Evolutionary conservation across 1,139 yeast species (phyloP).

Genomic region (Saccharomyces hybrid): DNA sequence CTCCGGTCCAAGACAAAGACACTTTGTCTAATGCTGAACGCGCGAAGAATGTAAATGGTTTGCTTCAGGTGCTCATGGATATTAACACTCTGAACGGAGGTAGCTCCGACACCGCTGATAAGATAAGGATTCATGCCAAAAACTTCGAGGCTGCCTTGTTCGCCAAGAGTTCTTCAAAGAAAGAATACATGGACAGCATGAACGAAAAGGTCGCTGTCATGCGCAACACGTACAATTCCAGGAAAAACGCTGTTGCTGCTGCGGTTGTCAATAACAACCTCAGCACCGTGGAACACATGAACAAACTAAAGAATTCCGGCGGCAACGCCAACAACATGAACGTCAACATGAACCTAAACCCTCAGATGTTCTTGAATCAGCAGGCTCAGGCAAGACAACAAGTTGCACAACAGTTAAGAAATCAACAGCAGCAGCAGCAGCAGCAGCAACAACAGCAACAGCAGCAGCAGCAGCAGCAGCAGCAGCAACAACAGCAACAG

Average conservation of each 20-base stretch:
- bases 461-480: too few species aligned
- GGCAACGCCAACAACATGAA: slow-evolving; percentile 10
- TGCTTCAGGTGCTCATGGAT: slow-evolving; percentile 30
- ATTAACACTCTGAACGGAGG: slow-evolving; percentile 32
- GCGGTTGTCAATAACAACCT: slow-evolving; percentile 11
- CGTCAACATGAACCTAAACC: slow-evolving; percentile 24
- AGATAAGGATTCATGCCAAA: slow-evolving; percentile 32
- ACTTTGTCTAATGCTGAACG: slow-evolving; percentile 30
- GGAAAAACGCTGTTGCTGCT: slow-evolving; percentile 17
- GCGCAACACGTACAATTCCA: slow-evolving; percentile 28
- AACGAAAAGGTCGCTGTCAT: slow-evolving; percentile 31
- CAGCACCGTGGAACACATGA: background rate
- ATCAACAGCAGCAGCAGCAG: slow-evolving; percentile 17
- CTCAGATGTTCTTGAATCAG: slow-evolving; percentile 40
- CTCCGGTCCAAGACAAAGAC: slow-evolving; percentile 22
- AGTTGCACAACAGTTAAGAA: slow-evolving; percentile 31
- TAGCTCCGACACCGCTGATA: slow-evolving; percentile 29
- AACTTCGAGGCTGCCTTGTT: slow-evolving; percentile 33
- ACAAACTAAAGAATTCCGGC: slow-evolving; percentile 9
- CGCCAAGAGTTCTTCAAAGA: slow-evolving; percentile 30
- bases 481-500: too few species aligned
- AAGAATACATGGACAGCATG: slow-evolving; percentile 32
- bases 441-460: too few species aligned
- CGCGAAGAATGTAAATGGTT: slow-evolving; percentile 28
- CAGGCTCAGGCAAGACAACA: slow-evolving; percentile 48